Base-by-base conservation (phyloP, 331 rosid species). In the Spiraea crenata region DNA sequence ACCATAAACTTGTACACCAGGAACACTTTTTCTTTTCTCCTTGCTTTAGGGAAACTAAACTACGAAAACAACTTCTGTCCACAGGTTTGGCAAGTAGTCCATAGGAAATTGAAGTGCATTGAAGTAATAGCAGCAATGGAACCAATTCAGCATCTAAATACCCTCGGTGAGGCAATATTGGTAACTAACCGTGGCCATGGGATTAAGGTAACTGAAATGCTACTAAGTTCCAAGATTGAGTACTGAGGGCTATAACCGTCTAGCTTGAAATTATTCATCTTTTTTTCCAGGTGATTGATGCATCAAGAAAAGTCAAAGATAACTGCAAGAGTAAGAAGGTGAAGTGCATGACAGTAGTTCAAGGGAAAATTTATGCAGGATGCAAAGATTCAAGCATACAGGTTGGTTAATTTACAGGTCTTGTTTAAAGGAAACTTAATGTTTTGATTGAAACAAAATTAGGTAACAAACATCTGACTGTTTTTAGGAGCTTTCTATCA, bases 331-430 rank as follows among this genome's bases (percentile, higher is more conserved):
- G 82, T 60, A 88, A 90, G 77, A 72, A 74, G 51, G 85, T 77
- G 45, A 85, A 85, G 78, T 82, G 88, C 79, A 81, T 88, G 82
- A n/a, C 78, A 57, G 74, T 78, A 65, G 77, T 81, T 82, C 85
- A 77, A 25, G 96, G 89, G 65, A 90, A 83, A 82, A 70, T 88
- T 58, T 90, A 82, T 51, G 84, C 75, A 69, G 96, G 96, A 57
- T 90, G 92, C 86, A 75, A 86, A 49, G 85, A 90, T 78, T 84
- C 96, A 77, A 87, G 93, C 85, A 88, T 90, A 79, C 88, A 84
- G 83, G 96, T 88, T 69, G 57, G 82, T 78, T 25, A 25, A 25
- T 25, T 75, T 40, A 44, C 38, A 38, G 37, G 50, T 59, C n/a
- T 69, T 74, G 2, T 34, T 66, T 55, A 61, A 31, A 72, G 49